Conservation (phyloP, 1,284 basidiomycete genomes). For the Irpex sp. region DNA sequence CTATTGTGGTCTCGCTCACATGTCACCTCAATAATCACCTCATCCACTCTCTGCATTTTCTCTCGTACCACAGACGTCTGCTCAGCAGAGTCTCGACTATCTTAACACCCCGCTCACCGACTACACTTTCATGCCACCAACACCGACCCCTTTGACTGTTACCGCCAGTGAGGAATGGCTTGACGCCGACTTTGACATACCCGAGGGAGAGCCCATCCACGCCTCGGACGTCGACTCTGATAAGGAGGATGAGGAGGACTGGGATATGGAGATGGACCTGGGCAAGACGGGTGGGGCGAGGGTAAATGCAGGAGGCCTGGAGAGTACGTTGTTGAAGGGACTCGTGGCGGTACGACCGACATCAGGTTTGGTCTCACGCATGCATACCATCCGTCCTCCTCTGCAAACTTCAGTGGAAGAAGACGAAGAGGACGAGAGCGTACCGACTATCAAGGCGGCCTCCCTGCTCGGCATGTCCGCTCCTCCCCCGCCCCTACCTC, state of each 20-base stretch:
- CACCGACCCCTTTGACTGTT: slow-evolving; percentile 54
- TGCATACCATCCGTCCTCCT: slow-evolving; percentile 66
- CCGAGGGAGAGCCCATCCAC: slow-evolving; percentile 66
- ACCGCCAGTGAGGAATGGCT: slow-evolving; percentile 65
- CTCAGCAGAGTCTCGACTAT: neutral
- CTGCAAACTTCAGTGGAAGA: slow-evolving; percentile 31
- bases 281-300: slow-evolving; percentile 54
- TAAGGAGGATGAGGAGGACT: slow-evolving; percentile 64
- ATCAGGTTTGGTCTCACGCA: slow-evolving; percentile 30
- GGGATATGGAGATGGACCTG: slow-evolving; percentile 74
- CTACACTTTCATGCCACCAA: slow-evolving; percentile 43
- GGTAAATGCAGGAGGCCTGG: slow-evolving; percentile 32
- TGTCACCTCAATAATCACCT: slow-evolving; percentile 17
- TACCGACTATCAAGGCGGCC: slow-evolving; percentile 74
- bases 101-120: neutral
- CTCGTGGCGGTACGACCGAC: slow-evolving; percentile 24
- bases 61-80: neutral
- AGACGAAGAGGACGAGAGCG: slow-evolving; percentile 68
- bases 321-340: slow-evolving; percentile 28
- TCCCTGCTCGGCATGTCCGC: slow-evolving; percentile 41
- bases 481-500: slow-evolving; percentile 22
- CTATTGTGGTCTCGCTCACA: neutral
- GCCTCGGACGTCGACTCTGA: slow-evolving; percentile 51
- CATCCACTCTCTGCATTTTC: slow-evolving; percentile 15
- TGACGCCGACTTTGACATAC: slow-evolving; percentile 80